Percentiles rank a stretch among this genome's conserved stretches.
Conservation (phyloP, 352 stramenopile species). For the Pythium utonaiense region DNA sequence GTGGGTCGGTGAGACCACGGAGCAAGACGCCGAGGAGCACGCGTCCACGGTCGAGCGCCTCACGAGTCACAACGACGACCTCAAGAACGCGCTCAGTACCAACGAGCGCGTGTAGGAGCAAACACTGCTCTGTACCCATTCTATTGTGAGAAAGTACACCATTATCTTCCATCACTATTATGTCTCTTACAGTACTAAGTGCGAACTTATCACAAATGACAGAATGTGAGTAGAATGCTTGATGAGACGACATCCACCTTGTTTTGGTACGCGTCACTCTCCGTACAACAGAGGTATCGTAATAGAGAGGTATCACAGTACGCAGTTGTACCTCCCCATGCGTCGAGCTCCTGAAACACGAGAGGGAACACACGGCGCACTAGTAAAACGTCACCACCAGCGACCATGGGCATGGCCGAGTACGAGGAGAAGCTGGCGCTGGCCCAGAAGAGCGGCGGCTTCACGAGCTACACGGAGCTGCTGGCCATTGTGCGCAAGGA, state of each 20-base stretch:
- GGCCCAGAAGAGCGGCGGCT: conserved; percentile 26
- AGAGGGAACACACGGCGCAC: background rate
- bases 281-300: background rate
- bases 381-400: too few relatives aligned
- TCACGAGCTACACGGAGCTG: conserved; percentile 28
- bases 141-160: too few relatives aligned
- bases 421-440: conserved; percentile 30
- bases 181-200: background rate
- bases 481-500: conserved; percentile 37
- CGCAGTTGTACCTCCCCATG: background rate
- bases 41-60: too few relatives aligned
- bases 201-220: background rate
- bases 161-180: background rate
- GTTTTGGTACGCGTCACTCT: background rate
- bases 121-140: too few relatives aligned
- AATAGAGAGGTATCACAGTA: background rate
- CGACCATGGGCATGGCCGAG: conserved; percentile 30
- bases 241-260: background rate
- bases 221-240: background rate
- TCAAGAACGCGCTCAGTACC: too few relatives aligned
- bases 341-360: background rate
- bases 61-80: too few relatives aligned
- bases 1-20: conserved; percentile 17
- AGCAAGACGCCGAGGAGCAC: too few relatives aligned
- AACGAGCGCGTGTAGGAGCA: too few relatives aligned